A percentile compares a stretch with the other conserved stretches of the same genome.
phyloP scores from a whole-genome alignment of 495 filamentous ascomycete species.

The Aspergillus conjunctus region DNA sequence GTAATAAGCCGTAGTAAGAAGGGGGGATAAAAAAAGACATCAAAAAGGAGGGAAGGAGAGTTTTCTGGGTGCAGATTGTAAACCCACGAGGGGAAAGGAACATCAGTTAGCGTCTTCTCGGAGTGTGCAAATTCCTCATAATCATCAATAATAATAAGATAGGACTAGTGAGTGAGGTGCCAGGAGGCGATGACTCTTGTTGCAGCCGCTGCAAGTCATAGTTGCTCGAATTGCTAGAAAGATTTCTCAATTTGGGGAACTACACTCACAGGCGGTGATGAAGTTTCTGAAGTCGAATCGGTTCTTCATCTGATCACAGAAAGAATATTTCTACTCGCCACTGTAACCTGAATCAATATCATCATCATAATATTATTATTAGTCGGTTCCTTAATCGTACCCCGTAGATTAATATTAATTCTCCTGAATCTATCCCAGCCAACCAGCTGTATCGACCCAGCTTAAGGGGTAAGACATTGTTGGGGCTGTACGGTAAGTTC shows the following conservation, averaged over 20 bases:
- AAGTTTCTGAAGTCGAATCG: too few relatives aligned
- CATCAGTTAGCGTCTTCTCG: slow-evolving; percentile 17
- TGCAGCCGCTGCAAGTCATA: slow-evolving; percentile 31
- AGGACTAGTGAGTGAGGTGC: neutral
- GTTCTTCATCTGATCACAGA: neutral
- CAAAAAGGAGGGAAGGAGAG: slow-evolving; percentile 9
- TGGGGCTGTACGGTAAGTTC: slow-evolving; percentile 22
- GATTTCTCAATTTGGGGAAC: too few relatives aligned
- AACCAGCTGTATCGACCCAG: slow-evolving; percentile 22
- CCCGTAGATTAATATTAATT: slow-evolving; percentile 25
- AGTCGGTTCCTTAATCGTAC: neutral
- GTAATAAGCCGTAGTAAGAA: neutral
- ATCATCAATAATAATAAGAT: slow-evolving; percentile 8
- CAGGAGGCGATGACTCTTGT: slow-evolving; percentile 20
- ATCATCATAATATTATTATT: slow-evolving; percentile 7
- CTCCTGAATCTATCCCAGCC: slow-evolving; percentile 28
- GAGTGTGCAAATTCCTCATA: slow-evolving; percentile 17
- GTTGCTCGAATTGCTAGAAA: slow-evolving; percentile 10
- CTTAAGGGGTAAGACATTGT: slow-evolving; percentile 28
- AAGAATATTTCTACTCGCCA: neutral
- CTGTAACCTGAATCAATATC: neutral
- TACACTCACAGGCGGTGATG: too few relatives aligned
- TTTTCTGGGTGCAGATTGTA: slow-evolving; percentile 17
- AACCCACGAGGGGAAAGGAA: slow-evolving; percentile 25
- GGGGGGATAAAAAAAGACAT: slow-evolving; percentile 9